Evolutionary conservation across 2,329 filamentous ascomycete genomes (phyloP), one percentile per base, ranked within the genome.

Genomic region (Arthrinium puccinioides): DNA sequence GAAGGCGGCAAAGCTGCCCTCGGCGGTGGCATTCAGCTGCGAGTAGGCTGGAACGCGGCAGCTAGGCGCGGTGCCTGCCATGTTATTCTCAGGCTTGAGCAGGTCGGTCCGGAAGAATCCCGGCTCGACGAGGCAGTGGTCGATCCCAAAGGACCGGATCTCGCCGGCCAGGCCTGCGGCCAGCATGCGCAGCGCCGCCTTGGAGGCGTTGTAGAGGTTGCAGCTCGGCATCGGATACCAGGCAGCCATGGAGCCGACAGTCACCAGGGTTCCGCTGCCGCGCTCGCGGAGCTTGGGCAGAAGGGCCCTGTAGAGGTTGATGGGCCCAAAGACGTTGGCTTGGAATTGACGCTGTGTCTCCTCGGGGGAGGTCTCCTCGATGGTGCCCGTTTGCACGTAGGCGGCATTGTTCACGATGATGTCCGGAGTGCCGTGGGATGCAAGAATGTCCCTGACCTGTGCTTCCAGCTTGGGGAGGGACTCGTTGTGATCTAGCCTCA

Each of bases 71-170:
- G 40, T 53, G 53, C 30, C 44, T 50, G 2, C 50, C 54, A 0
- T n/a, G n/a, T n/a, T n/a, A n/a, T n/a, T n/a, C n/a, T 55, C 60
- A 0, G 53, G 42, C 37, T 64, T 61, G 7, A 76, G 58, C 34
- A 77, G 68, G 0, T 50, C 55, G 0, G 71, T 76, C 3, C 72
- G 64, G 48, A 76, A 76, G 40, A 70, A 69, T 0, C 72, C 73
- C 0, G 72, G 71, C 41, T 74, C 71, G 3, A 76, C 53, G 2
- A 61, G 49, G 0, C 56, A 57, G 44, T 55, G 57, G 33, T 68
- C 56, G 40, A 70, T 56, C 1, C 62, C 58, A 19, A 63, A 61
- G 4, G 57, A 14, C 41, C 46, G 48, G 6, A 62, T 46, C 38
- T 67, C 62, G 9, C 40, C 36, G 21, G 55, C 46, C 18, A 67